These are phyloP conservation scores for Russula vinacea DNA, from an alignment of 768 basidiomycete species.

Conservation along the genomic window DNA sequence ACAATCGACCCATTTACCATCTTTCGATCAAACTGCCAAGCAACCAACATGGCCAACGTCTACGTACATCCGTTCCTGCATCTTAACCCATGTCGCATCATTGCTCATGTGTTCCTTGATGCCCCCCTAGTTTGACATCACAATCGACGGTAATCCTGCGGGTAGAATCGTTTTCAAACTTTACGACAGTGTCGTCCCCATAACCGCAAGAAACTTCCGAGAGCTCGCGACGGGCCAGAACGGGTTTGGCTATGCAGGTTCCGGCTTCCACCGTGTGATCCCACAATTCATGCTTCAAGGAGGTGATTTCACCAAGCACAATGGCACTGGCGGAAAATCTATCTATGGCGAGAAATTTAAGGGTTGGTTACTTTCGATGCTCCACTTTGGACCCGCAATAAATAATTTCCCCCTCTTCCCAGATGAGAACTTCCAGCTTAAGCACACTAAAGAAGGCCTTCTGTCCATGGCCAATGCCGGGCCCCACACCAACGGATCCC, in stretches of 20 bases:
- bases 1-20: conserved; percentile 2
- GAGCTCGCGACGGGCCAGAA: conserved; percentile 76
- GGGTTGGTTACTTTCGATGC: conserved; percentile 43
- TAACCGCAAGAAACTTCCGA: conserved; percentile 81
- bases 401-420: conserved; percentile 28
- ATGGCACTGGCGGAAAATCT: conserved; percentile 77
- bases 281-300: conserved; percentile 87
- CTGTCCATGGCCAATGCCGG: conserved; percentile 83
- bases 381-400: neutral
- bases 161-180: conserved; percentile 82
- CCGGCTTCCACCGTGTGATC: conserved; percentile 80
- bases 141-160: conserved; percentile 40
- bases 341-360: conserved; percentile 69
- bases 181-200: conserved; percentile 73
- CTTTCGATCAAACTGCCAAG: conserved; percentile 27
- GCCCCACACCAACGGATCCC: conserved; percentile 79
- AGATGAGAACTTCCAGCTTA: conserved; percentile 84
- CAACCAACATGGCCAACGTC: conserved; percentile 42
- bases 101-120: neutral
- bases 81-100: neutral
- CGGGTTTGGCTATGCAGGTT: conserved; percentile 70
- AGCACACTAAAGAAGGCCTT: conserved; percentile 67
- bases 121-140: conserved; percentile 61
- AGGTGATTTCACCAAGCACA: conserved; percentile 69
- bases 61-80: conserved; percentile 35